Percentiles rank a stretch among this genome's conserved stretches.
phyloP scores from a whole-genome alignment of 2,329 filamentous ascomycete species.

The Apiospora malaysiana region DNA sequence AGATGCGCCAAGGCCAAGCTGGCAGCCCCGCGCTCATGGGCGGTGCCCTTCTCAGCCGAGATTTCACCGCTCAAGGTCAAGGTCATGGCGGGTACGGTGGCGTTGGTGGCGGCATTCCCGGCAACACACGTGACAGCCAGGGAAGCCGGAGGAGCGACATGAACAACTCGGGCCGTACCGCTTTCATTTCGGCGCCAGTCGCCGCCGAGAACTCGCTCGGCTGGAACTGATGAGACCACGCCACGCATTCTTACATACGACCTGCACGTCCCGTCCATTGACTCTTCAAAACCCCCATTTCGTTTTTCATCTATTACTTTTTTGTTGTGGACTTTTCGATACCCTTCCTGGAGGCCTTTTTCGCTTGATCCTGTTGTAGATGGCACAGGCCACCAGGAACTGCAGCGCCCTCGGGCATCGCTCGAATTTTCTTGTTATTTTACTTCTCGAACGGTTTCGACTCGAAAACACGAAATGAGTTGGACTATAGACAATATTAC shows the following conservation, averaged over 20 bases:
- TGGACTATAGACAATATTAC: slow-evolving; percentile 22
- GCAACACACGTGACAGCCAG: slow-evolving; percentile 59
- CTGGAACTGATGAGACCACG: slow-evolving; percentile 74
- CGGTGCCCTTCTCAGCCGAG: slow-evolving; percentile 65
- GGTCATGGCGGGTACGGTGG: neutral
- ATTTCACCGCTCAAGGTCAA: slow-evolving; percentile 47
- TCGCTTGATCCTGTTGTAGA: slow-evolving; percentile 30
- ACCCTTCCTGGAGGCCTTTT: slow-evolving; percentile 47
- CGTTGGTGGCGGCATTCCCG: slow-evolving; percentile 49
- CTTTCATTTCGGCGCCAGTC: slow-evolving; percentile 84
- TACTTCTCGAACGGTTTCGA: slow-evolving; percentile 34
- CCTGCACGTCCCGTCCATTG: slow-evolving; percentile 39
- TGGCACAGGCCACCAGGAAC: slow-evolving; percentile 36
- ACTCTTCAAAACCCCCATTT: neutral
- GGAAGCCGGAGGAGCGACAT: slow-evolving; percentile 67
- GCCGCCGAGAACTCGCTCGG: slow-evolving; percentile 94
- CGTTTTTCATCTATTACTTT: slow-evolving; percentile 33
- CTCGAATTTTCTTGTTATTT: slow-evolving; percentile 42
- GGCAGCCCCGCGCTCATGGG: slow-evolving; percentile 72
- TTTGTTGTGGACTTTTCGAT: slow-evolving; percentile 43
- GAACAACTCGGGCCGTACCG: slow-evolving; percentile 60
- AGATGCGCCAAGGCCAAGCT: slow-evolving; percentile 59
- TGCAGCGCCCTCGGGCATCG: slow-evolving; percentile 36
- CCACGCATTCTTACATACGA: slow-evolving; percentile 33
- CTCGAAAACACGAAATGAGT: slow-evolving; percentile 26